These are phyloP conservation scores for Trametes maxima DNA, from an alignment of 768 basidiomycete species.

Conservation along the genomic window DNA sequence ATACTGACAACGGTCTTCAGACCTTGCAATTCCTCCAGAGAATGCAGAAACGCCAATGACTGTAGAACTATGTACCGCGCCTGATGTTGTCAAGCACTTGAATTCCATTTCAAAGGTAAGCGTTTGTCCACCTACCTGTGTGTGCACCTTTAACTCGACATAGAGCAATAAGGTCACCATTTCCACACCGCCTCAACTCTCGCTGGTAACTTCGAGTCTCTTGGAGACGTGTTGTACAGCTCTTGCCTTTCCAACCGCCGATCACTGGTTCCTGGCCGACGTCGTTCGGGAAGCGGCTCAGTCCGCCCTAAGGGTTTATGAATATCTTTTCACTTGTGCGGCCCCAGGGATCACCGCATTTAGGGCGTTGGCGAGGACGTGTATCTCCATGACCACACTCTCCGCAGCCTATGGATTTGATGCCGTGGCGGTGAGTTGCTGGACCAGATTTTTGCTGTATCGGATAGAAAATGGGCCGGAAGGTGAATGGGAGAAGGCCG, in stretches of 20 bases:
- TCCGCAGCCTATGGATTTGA: slow-evolving; percentile 3
- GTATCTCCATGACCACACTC: slow-evolving; percentile 28
- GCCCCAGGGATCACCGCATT: slow-evolving; percentile 38
- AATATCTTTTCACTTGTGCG: slow-evolving; percentile 41
- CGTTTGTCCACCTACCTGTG: not conserved
- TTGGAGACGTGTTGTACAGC: slow-evolving; percentile 47
- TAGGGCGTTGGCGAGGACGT: slow-evolving; percentile 43
- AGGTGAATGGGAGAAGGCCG: slow-evolving; percentile 39
- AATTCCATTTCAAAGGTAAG: not conserved
- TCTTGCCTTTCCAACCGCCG: slow-evolving; percentile 45
- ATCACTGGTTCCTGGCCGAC: slow-evolving; percentile 54
- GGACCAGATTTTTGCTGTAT: slow-evolving; percentile 32
- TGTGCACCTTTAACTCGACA: not conserved
- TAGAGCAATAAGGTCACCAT: not conserved
- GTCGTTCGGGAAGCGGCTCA: slow-evolving; percentile 46
- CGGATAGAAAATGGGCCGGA: slow-evolving; percentile 48
- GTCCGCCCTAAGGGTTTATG: slow-evolving; percentile 44
- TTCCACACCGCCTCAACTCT: slow-evolving; percentile 38
- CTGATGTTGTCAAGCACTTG: not conserved
- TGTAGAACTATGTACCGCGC: not conserved
- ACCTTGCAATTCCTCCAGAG: not conserved
- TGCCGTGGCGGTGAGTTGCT: slow-evolving; percentile 1
- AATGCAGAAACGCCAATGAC: not conserved
- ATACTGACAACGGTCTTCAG: not conserved
- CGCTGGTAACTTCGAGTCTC: slow-evolving; percentile 49